Base-by-base conservation (phyloP, 2,329 filamentous ascomycete species). In the Magnaporthiopsis rhizophila region DNA sequence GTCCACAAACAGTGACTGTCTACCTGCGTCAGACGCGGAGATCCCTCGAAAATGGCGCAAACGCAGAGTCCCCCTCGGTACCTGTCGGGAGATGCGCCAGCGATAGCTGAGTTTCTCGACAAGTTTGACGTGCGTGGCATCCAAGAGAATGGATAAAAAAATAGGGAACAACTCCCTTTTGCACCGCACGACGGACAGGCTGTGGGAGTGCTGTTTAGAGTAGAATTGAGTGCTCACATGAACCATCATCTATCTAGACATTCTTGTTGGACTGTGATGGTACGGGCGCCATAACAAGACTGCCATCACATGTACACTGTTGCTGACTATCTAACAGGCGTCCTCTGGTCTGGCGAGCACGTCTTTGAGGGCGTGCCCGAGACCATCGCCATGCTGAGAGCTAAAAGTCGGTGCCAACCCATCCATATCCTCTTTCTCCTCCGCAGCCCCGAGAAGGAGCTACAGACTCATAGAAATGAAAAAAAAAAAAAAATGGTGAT, bases 181-280 rank as follows among this genome's bases (percentile, higher is more conserved):
- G 18, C 38, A 15, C 15, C 38, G 7, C 5, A 9, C 38, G 9
- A 45, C 5, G 8, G 34, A 11, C 34, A 3, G 34, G 9, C 34
- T 36, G 34, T 36, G 34, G 13, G 15, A 15, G 36, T 38, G 13
- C 15, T 38, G 3, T 18, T 38, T 18, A 3, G 36, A 38, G 28
- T 34, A 21, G 28, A 7, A 34, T 21, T 24, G 32, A 36, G 32
- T 32, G 13, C 28, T 32, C 57, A 57, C 58, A 53, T 32, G 28
- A 58, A 58, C 26, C 38, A 53, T 32, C 36, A 21, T 50, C 36
- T 34, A 11, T 3, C 2, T 69, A 96, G 92, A 87, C 91, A 50
- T 98, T 99, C 73, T 81, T 99, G 15, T 91, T 99, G 72, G 95
- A 99, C 75, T 99, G 95, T 78, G 95, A 99, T 86, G 95, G 94